Evolutionary conservation across 345 rosid genomes (phyloP).

Genomic region (Excoecaria cochinchinensis): DNA sequence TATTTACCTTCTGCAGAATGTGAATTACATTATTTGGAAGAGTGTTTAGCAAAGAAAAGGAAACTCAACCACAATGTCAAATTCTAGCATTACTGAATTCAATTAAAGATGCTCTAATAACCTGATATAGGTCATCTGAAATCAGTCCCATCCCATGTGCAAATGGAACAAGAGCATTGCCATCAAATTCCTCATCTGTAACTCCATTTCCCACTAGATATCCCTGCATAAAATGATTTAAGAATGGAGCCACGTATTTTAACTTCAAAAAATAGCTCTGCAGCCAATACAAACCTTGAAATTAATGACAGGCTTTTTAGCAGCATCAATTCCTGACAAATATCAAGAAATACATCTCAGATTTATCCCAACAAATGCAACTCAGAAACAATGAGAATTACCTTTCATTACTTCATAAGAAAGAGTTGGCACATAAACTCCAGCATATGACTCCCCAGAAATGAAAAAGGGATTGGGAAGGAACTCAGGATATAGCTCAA

Average conservation of each 20-base stretch:
- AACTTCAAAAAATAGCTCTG: slow-evolving; percentile 9
- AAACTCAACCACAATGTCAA: no score
- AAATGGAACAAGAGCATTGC: slow-evolving; percentile 84
- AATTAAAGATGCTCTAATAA: slow-evolving; percentile 19
- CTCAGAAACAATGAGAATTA: slow-evolving; percentile 21
- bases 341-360: slow-evolving; percentile 5
- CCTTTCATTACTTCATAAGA: slow-evolving; percentile 72
- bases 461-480: slow-evolving; percentile 71
- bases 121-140: slow-evolving; percentile 72
- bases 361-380: slow-evolving; percentile 4
- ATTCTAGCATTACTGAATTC: neutral
- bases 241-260: slow-evolving; percentile 10
- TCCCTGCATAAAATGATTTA: slow-evolving; percentile 49
- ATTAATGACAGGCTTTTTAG: slow-evolving; percentile 58
- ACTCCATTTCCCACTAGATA: slow-evolving; percentile 94
- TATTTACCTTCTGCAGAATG: slow-evolving; percentile 53
- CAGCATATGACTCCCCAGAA: slow-evolving; percentile 96
- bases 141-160: slow-evolving; percentile 92
- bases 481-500: slow-evolving; percentile 74
- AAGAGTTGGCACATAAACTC: slow-evolving; percentile 84
- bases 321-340: slow-evolving; percentile 59
- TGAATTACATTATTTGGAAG: slow-evolving; percentile 12
- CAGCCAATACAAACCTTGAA: slow-evolving; percentile 49
- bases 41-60: neutral
- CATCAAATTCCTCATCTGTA: slow-evolving; percentile 68